Percentiles rank a stretch among this genome's conserved stretches.
phyloP scores from a whole-genome alignment of 192 early-diverging fungal genomes.

The Backusella macrospora region DNA sequence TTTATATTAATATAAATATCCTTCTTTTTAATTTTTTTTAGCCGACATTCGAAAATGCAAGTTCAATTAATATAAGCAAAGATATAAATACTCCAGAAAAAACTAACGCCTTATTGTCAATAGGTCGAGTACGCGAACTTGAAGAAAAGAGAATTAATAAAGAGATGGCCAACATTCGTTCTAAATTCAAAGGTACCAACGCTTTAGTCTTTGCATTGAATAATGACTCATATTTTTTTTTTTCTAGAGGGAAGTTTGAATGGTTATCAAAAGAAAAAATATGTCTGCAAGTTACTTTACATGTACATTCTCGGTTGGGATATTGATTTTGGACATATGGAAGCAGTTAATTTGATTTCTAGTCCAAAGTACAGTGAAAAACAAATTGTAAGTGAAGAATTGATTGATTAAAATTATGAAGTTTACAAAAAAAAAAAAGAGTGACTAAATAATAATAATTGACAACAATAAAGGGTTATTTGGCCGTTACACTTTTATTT shows the following conservation, averaged over 20 bases:
- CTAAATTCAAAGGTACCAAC: constrained; percentile 93
- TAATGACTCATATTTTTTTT: background rate
- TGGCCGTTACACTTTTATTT: constrained; percentile 92
- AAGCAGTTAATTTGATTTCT: constrained; percentile 91
- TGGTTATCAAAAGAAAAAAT: constrained; percentile 99
- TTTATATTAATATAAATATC: background rate
- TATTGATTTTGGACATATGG: constrained; percentile 97
- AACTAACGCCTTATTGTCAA: background rate
- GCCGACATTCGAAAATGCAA: constrained; percentile 98
- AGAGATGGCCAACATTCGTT: constrained; percentile 98
- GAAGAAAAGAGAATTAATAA: constrained; percentile 99
- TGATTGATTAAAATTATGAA: background rate
- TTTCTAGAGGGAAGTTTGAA: constrained; percentile 81
- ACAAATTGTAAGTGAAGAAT: constrained; percentile 76
- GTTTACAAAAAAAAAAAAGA: background rate
- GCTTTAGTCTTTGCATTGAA: background rate
- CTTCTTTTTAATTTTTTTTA: constrained; percentile 92
- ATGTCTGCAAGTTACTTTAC: constrained; percentile 98
- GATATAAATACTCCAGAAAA: background rate
- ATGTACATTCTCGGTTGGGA: constrained; percentile 99
- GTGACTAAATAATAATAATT: background rate
- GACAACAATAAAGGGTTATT: constrained; percentile 74
- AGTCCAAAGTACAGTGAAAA: constrained; percentile 96
- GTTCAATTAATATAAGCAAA: constrained; percentile 24
- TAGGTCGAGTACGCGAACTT: constrained; percentile 93